These are phyloP conservation scores for Adiantum capillusveneris DNA, from an alignment of 75 land plant species.

Conservation along the genomic window DNA sequence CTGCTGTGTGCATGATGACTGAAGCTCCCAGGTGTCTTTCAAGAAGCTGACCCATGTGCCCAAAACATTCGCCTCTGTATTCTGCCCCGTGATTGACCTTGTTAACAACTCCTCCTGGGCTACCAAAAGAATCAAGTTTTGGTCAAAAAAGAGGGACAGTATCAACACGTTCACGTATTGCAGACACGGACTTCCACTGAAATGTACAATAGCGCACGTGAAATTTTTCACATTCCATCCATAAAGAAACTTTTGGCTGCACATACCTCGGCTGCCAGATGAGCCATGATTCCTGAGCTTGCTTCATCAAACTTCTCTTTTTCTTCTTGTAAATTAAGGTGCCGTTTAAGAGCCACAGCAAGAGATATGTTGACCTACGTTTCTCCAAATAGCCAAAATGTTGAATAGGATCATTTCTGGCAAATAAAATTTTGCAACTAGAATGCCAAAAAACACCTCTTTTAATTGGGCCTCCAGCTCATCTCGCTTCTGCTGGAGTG, in stretches of 20 bases:
- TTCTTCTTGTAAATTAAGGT: constrained; percentile 73
- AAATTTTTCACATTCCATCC: no score
- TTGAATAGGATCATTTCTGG: background rate
- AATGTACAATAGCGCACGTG: no score
- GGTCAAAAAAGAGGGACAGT: no score
- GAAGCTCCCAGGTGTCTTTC: constrained; percentile 74
- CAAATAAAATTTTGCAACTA: background rate
- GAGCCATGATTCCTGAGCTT: constrained; percentile 49
- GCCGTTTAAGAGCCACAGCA: constrained; percentile 49
- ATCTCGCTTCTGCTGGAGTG: constrained; percentile 44
- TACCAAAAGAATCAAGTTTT: background rate
- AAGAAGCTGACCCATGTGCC: constrained; percentile 67
- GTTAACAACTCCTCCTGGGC: constrained; percentile 73
- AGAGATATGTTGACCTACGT: constrained; percentile 56
- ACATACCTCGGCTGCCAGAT: constrained; percentile 54
- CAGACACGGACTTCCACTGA: no score
- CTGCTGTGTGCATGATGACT: constrained; percentile 26
- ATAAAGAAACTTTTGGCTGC: background rate
- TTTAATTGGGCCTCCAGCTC: constrained; percentile 70
- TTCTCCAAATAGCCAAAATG: background rate
- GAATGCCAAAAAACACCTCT: constrained; percentile 35
- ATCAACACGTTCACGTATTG: no score
- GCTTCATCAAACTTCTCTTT: constrained; percentile 86
- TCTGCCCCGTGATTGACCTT: constrained; percentile 42
- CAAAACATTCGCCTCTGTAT: constrained; percentile 51